Base-by-base conservation (phyloP, 768 basidiomycete genomes). In the Leccinum subtestaceum region DNA sequence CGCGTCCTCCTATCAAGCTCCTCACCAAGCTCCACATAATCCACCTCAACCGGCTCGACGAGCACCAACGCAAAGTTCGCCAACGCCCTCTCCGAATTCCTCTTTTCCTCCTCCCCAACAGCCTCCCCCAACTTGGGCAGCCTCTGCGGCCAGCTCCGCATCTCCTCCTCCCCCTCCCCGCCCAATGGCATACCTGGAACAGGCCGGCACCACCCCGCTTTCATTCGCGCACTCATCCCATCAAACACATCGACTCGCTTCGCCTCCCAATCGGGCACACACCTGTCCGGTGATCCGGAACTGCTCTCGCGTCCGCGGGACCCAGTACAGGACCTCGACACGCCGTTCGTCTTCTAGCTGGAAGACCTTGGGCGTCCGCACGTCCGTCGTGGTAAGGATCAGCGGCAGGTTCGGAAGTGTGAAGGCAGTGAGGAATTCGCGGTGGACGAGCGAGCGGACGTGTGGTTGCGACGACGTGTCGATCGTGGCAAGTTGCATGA, bases 261-360 rank as follows among this genome's bases (percentile, higher is more conserved):
- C 19, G 70, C 72, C 64, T 90, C 89, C 91, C 89, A 91, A 19
- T 71, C 66, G n/a, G 7, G 27, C 27, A 27, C 27, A 78, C 21
- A 81, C 83, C 13, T 70, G 71, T 1, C 86, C 91, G 1, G 76
- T 60, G 66, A 95, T 74, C 50, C 93, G 85, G 68, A 86, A 93
- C 66, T 95, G 93, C 67, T 90, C 85, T 54, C 80, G 71, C 0
- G 83, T 80, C 25, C 81, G 80, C 32, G 81, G 78, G 54, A 86
- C 80, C 89, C 91, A 95, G 86, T 88, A 93, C 11, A 79, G 83
- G 47, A 87, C 63, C 69, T 93, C 87, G 60, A 86, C 81, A 15
- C 49, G 10, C 5, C 6, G 32, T 46, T 76, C 70, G 10, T 78
- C 66, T 57, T 77, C 77, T 50, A 92, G 74, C 63, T 92, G 86